Base-by-base conservation (phyloP, 2,329 filamentous ascomycete species). In the Mariannaea elegans region DNA sequence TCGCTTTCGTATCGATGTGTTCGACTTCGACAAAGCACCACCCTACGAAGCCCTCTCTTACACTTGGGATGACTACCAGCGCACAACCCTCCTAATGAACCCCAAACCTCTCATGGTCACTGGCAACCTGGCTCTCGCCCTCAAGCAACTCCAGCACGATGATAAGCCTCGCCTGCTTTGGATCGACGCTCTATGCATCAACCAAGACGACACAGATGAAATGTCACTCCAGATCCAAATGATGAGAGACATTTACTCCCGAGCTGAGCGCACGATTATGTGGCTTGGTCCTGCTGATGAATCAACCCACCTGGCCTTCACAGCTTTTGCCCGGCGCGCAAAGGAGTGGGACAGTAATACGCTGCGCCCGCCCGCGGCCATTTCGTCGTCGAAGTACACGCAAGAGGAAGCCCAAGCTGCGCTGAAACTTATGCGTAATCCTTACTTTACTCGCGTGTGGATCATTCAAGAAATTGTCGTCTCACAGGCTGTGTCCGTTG, bases 391-490 rank as follows among this genome's bases (percentile, higher is more conserved):
- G 5, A 24, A 24, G 27, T 52, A 39, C 14, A 39, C 41, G 36
- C 41, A 21, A 16, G 36, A 52, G 5, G 49, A 52, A 6, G 49
- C 27, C 7, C 13, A 16, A 13, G 38, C 49, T 12, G 49, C 41
- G 49, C 49, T 52, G 16, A 52, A 44, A 38, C 49, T 52, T 13
- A 52, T 52, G 49, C 49, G 23, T 23, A 52, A 52, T 18, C n/a
- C 24, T 18, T 52, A 52, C 38, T 52, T 52, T 24, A 52, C 49
- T 18, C 49, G 49, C 14, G 49, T 52, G 36, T 52, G 49, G 49
- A 52, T 52, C 49, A 52, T 52, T 36, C 49, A 52, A 36, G 49
- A 52, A 27, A 44, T 52, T 24, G 49, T 52, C 38, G 49, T 52
- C 24, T 41, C 49, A 16, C 49, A 36, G 9, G 49, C 38, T 29